Percentiles rank a stretch among this genome's conserved stretches.
phyloP scores from a whole-genome alignment of 768 basidiomycete species.

The Megacollybia marginata region DNA sequence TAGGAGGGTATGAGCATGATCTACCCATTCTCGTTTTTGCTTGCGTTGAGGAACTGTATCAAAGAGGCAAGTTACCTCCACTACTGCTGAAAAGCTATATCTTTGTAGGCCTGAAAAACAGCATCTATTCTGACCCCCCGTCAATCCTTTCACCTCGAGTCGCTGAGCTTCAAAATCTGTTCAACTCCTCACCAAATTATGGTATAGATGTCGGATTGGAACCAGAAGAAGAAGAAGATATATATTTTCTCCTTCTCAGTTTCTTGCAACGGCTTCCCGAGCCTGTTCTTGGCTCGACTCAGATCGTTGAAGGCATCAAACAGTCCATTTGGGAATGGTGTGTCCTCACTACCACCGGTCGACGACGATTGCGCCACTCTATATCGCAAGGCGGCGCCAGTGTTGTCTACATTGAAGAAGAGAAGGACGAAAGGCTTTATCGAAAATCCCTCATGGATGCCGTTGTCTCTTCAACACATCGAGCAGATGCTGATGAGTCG shows the following conservation, averaged over 20 bases:
- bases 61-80: slow-evolving; percentile 21
- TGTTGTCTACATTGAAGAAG: no score
- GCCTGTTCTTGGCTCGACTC: slow-evolving; percentile 23
- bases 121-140: not conserved
- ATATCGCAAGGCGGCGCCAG: slow-evolving; percentile 6
- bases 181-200: slow-evolving; percentile 12
- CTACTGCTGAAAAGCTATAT: not conserved
- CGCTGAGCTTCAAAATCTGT: slow-evolving; percentile 19
- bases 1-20: slow-evolving; percentile 29
- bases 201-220: slow-evolving; percentile 22
- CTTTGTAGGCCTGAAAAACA: not conserved
- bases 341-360: slow-evolving; percentile 11
- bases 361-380: slow-evolving; percentile 11
- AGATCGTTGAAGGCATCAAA: slow-evolving; percentile 17
- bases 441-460: not conserved
- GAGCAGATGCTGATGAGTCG: slow-evolving; percentile 8
- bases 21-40: slow-evolving; percentile 32
- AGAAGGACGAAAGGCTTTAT: slow-evolving; percentile 5
- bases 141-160: slow-evolving; percentile 16
- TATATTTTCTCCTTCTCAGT: slow-evolving; percentile 32
- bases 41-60: slow-evolving; percentile 35
- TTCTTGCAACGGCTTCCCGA: slow-evolving; percentile 35
- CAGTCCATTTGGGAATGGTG: slow-evolving; percentile 29
- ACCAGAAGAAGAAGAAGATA: slow-evolving; percentile 29
- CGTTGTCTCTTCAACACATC: slow-evolving; percentile 2